Evolutionary conservation across 2,329 filamentous ascomycete genomes (phyloP), one percentile per base, ranked within the genome.

Genomic region (Fusarium drepaniforme): DNA sequence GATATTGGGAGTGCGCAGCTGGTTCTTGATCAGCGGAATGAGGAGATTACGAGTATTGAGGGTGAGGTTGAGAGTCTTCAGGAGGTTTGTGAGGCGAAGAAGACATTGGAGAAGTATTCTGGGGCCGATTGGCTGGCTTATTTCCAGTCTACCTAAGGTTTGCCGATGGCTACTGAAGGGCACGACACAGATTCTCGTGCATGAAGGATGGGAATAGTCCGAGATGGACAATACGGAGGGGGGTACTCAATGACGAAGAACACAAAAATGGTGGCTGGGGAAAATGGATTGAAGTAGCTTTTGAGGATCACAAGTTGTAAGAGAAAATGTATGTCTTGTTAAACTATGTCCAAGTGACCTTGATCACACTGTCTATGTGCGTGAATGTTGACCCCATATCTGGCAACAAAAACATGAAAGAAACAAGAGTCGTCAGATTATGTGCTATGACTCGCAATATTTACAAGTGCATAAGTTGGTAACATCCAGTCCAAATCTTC

Each of bases 381-480:
- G 18, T 13, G 40, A 18, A 18, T 8, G 38, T 12, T 42, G 42
- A 23, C 8, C 23, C 9, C 16, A 33, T 37, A 4, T 37, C 25
- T 1, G 9, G n/a, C 25, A 42, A n/a, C n/a, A 40, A 1, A 33
- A 18, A 9, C 3, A 5, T 4, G 18, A 61, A 61, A 46, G 40
- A 61, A 44, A 60, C 49, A 46, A 46, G 58, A 61, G 40, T 46
- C 33, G 40, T 37, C 2, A 21, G 33, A 49, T 38, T 40, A 61
- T 66, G 56, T 66, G 51, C 30, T 30, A 64, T 40, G 23, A 30
- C 38, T 60, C 40, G 40, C 7, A 66, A 66, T 61, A 66, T 66
- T 13, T 66, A 66, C 64, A 66, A 57, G 23, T 64, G 28, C 23
- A 66, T 23, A 49, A 66, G 25, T 38, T 16, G 7, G 9, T 28